Conservation (phyloP, 176 grass and related monocot species). For the Carex pumila region DNA sequence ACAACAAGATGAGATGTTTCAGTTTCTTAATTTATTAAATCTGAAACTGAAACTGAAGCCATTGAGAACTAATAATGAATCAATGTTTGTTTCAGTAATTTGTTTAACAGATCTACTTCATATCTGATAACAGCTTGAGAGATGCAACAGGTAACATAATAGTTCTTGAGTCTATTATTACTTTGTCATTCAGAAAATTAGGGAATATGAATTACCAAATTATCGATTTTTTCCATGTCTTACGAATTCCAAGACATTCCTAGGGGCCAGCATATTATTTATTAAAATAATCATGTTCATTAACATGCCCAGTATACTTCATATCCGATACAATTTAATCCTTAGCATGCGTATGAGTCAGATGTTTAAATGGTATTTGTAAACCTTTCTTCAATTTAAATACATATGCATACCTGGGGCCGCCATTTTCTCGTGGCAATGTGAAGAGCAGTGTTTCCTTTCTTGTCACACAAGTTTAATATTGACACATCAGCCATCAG, state of each 20-base stretch:
- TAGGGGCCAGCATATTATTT: neutral
- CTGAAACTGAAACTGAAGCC: neutral
- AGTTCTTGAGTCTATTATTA: neutral
- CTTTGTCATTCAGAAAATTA: neutral
- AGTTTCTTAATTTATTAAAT: neutral
- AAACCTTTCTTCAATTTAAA: neutral
- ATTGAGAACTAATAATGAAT: neutral
- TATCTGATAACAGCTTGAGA: neutral
- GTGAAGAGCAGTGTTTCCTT: constrained; percentile 85
- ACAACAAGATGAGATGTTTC: neutral
- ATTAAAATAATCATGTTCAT: neutral
- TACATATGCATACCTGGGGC: constrained; percentile 53
- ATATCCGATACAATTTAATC: neutral
- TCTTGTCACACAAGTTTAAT: constrained; percentile 89
- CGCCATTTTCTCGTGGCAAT: constrained; percentile 99
- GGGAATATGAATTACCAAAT: neutral
- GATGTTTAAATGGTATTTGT: neutral
- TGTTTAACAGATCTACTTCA: neutral
- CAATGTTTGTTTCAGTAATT: neutral
- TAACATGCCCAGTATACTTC: neutral
- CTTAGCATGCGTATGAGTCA: neutral
- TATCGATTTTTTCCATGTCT: neutral
- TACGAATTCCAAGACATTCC: neutral
- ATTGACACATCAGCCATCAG: constrained; percentile 75
- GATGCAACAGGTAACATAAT: neutral